Evolutionary conservation across 2,329 filamentous ascomycete genomes (phyloP).

Genomic region (Aspergillus spinulosporus): DNA sequence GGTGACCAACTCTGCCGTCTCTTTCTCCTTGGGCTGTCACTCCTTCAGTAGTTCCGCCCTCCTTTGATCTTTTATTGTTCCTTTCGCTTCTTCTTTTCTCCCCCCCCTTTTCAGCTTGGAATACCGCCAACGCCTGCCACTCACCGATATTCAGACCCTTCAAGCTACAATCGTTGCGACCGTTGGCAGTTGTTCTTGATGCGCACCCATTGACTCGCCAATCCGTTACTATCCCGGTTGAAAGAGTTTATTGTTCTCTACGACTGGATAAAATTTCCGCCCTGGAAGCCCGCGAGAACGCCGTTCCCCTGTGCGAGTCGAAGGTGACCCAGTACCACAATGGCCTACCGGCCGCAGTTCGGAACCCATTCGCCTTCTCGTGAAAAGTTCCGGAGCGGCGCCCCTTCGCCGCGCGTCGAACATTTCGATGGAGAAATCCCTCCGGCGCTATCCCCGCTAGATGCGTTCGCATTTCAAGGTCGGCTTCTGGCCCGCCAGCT

Average conservation of each 20-base stretch:
- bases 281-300: neutral
- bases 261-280: slow-evolving; percentile 1
- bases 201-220: slow-evolving; percentile 10
- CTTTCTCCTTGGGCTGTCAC: slow-evolving; percentile 20
- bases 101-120: neutral
- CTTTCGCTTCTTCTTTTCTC: neutral
- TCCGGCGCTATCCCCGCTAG: slow-evolving; percentile 87
- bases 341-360: slow-evolving; percentile 59
- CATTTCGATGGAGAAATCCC: slow-evolving; percentile 75
- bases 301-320: slow-evolving; percentile 10
- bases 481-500: slow-evolving; percentile 83
- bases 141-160: slow-evolving; percentile 10
- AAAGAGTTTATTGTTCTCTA: slow-evolving; percentile 18
- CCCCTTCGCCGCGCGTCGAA: slow-evolving; percentile 68
- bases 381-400: slow-evolving; percentile 55
- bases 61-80: slow-evolving; percentile 6
- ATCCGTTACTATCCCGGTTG: slow-evolving; percentile 11
- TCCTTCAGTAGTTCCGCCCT: slow-evolving; percentile 23
- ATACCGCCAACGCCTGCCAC: slow-evolving; percentile 7
- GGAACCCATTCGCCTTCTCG: slow-evolving; percentile 62
- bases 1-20: slow-evolving; percentile 14
- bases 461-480: slow-evolving; percentile 92
- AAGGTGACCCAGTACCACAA: slow-evolving; percentile 30
- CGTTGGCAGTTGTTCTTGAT: slow-evolving; percentile 11
- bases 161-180: slow-evolving; percentile 2